Conservation (phyloP, 2,329 filamentous ascomycete species). For the Pseudogymnoascus sp. region DNA sequence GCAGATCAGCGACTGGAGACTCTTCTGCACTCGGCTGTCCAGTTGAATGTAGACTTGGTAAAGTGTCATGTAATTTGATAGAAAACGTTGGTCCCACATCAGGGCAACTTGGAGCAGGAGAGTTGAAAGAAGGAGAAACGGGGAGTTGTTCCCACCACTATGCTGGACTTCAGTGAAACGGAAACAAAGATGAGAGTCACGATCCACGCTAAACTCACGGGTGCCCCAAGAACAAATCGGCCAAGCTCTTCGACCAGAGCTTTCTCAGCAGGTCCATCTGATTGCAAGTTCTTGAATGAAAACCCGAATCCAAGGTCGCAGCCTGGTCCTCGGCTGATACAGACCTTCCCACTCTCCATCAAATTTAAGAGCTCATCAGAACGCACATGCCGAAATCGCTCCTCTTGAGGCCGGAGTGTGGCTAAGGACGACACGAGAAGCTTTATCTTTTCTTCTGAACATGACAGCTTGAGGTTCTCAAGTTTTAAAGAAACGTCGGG, state of each 20-base stretch:
- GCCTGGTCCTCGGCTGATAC: not conserved
- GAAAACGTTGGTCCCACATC: conserved; percentile 11
- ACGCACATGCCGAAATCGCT: not conserved
- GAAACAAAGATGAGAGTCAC: not conserved
- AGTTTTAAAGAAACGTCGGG: not conserved
- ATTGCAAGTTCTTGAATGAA: not conserved
- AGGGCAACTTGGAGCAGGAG: not conserved
- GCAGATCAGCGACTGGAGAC: conserved; percentile 12
- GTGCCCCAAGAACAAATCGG: not conserved
- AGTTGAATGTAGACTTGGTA: conserved; percentile 2
- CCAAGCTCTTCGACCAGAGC: not conserved
- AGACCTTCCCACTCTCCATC: not conserved
- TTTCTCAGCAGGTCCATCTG: not conserved
- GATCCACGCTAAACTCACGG: not conserved
- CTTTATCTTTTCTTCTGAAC: not conserved
- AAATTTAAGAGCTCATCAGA: not conserved
- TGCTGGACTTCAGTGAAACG: not conserved
- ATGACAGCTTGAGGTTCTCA: not conserved
- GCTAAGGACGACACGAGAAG: not conserved
- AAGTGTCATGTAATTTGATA: conserved; percentile 17
- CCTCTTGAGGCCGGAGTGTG: not conserved
- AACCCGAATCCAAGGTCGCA: not conserved
- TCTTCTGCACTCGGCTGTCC: not conserved
- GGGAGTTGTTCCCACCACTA: conserved; percentile 24
- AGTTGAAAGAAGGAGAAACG: conserved; percentile 18